phyloP scores from a whole-genome alignment of 192 early-diverging fungal species.

The Rhizophlyctis rosea region DNA sequence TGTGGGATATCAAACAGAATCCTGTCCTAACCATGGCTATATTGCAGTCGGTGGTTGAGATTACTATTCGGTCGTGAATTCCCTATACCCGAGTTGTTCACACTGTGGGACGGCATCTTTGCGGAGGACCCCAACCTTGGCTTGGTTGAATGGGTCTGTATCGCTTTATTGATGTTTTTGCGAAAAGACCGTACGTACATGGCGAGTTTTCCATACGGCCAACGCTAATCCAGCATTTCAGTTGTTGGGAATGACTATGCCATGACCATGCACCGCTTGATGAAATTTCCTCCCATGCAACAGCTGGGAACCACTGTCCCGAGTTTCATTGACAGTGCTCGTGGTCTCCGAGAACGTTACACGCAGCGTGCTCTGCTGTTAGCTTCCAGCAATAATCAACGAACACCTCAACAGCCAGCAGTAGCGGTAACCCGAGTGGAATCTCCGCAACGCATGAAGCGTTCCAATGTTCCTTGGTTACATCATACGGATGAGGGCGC shows the following conservation, averaged over 20 bases:
- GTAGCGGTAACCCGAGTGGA: background rate
- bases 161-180: slow-evolving; percentile 71
- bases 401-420: background rate
- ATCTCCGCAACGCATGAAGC: background rate
- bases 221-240: slow-evolving; percentile 11
- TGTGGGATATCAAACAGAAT: background rate
- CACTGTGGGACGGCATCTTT: slow-evolving; percentile 91
- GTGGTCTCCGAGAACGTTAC: slow-evolving; percentile 17
- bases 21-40: background rate
- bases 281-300: slow-evolving; percentile 36
- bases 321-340: slow-evolving; percentile 21
- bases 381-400: background rate
- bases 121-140: slow-evolving; percentile 72
- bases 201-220: background rate
- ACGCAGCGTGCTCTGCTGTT: slow-evolving; percentile 14
- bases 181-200: slow-evolving; percentile 60
- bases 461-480: background rate
- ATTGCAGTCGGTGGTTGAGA: slow-evolving; percentile 77
- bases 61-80: slow-evolving; percentile 92
- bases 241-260: slow-evolving; percentile 38
- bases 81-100: slow-evolving; percentile 59
- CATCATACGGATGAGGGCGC: background rate
- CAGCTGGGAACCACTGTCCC: slow-evolving; percentile 9
- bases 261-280: slow-evolving; percentile 34
- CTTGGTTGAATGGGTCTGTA: slow-evolving; percentile 78